These are phyloP conservation scores for Puccinia novopanici DNA, from an alignment of 1,284 basidiomycete species.

Conservation along the genomic window DNA sequence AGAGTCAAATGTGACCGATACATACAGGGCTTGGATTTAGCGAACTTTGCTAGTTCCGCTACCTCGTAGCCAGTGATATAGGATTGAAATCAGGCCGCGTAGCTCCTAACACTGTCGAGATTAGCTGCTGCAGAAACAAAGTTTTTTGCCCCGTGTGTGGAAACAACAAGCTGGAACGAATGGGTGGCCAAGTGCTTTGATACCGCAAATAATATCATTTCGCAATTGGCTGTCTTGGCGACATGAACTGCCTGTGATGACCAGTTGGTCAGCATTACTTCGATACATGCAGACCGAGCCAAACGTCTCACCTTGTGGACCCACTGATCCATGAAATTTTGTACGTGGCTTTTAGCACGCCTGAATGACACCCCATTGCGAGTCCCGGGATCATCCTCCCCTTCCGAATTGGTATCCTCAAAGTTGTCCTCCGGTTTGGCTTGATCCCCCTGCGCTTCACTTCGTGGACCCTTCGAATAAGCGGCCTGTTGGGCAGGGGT, in stretches of 20 bases:
- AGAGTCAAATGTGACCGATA: too few relatives aligned
- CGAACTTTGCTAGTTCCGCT: background rate
- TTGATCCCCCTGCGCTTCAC: background rate
- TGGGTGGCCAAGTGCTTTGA: background rate
- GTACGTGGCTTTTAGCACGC: background rate
- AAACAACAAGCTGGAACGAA: background rate
- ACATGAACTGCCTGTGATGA: background rate
- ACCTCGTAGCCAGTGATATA: background rate
- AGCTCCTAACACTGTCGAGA: background rate
- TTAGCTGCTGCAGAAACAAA: background rate
- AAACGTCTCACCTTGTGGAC: background rate
- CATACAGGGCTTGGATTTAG: background rate
- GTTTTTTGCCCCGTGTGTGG: background rate
- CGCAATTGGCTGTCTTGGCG: background rate
- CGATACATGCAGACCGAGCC: too few relatives aligned
- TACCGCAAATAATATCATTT: background rate
- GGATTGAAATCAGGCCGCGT: background rate
- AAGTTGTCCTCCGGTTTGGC: background rate
- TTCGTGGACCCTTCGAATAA: background rate
- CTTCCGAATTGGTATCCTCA: background rate
- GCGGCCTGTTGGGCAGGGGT: background rate
- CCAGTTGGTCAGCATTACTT: too few relatives aligned
- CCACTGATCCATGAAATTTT: background rate
- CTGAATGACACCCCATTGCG: background rate
- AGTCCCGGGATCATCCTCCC: background rate